These are phyloP conservation scores for Termitomyces bulborhizus DNA, from an alignment of 768 basidiomycete genomes.

Conservation along the genomic window DNA sequence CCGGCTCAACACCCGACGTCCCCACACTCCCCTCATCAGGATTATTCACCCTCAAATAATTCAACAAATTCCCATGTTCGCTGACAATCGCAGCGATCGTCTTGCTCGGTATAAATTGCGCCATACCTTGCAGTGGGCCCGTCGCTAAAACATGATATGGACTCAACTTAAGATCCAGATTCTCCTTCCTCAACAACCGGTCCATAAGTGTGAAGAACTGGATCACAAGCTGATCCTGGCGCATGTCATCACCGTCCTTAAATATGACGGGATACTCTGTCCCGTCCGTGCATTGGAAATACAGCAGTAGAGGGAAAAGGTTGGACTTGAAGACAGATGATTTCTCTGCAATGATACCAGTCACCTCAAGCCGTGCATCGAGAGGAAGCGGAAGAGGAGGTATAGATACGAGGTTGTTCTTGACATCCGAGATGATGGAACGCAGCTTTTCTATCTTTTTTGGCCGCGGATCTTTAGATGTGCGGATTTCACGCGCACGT, in stretches of 20 bases:
- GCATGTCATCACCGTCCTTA: conserved; percentile 98
- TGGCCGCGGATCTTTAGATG: conserved; percentile 87
- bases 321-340: conserved; percentile 98
- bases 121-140: conserved; percentile 90
- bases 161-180: conserved; percentile 85
- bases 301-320: conserved; percentile 84
- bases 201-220: conserved; percentile 99
- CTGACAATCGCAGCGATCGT: conserved; percentile 92
- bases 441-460: conserved; percentile 98
- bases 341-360: conserved; percentile 85
- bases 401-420: conserved; percentile 77
- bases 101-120: conserved; percentile 92
- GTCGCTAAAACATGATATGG: conserved; percentile 94
- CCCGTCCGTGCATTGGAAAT: conserved; percentile 81
- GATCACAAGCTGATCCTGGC: conserved; percentile 96
- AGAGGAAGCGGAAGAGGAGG: conserved; percentile 83
- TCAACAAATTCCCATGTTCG: conserved; percentile 83
- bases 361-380: conserved; percentile 79
- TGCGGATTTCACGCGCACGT: conserved; percentile 81
- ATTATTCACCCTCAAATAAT: conserved; percentile 79
- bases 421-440: conserved; percentile 76
- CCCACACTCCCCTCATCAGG: conserved; percentile 95
- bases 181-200: conserved; percentile 86
- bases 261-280: conserved; percentile 93
- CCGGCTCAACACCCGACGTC: conserved; percentile 91